A percentile compares a stretch with the other conserved stretches of the same genome.
Evolutionary conservation across 495 filamentous ascomycete species (phyloP).

Genomic region (Penicillium arizonense): DNA sequence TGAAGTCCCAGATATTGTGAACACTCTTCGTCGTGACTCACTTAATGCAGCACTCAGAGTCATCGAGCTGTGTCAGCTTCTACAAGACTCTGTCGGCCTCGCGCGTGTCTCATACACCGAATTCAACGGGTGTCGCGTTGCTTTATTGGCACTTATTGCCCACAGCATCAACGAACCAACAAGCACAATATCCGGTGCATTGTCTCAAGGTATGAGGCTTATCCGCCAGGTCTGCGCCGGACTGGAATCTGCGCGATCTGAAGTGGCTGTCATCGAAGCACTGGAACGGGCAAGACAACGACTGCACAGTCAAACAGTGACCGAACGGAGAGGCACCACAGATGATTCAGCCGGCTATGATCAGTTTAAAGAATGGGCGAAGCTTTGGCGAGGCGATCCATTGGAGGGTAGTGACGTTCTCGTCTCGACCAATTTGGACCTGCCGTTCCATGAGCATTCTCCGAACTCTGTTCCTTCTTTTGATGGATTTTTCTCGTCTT

Average conservation of each 20-base stretch:
- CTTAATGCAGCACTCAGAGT: conserved; percentile 12
- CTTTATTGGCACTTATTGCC: conserved; percentile 17
- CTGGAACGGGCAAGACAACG: conserved; percentile 15
- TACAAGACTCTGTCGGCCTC: conserved; percentile 17
- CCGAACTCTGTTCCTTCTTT: conserved; percentile 7
- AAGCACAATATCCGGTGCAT: not conserved
- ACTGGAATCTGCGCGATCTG: conserved; percentile 16
- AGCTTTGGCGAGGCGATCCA: conserved; percentile 10
- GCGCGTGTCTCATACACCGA: conserved; percentile 19
- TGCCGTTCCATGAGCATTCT: not conserved
- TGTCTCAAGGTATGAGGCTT: conserved; percentile 10
- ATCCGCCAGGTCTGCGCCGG: conserved; percentile 13
- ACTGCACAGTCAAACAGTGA: not conserved
- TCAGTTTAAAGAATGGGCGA: conserved; percentile 15
- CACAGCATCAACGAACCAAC: conserved; percentile 11
- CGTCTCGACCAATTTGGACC: not conserved
- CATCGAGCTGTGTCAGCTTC: conserved; percentile 18
- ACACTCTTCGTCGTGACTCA: conserved; percentile 6
- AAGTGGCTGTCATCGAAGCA: conserved; percentile 22
- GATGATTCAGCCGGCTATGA: conserved; percentile 6
- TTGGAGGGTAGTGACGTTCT: not conserved
- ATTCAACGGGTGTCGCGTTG: conserved; percentile 17
- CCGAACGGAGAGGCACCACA: not conserved
- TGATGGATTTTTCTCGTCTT: conserved; percentile 21
- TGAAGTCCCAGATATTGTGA: not conserved